These are phyloP conservation scores for Asterophora lycoperdoides DNA, from an alignment of 768 basidiomycete species.

Conservation along the genomic window DNA sequence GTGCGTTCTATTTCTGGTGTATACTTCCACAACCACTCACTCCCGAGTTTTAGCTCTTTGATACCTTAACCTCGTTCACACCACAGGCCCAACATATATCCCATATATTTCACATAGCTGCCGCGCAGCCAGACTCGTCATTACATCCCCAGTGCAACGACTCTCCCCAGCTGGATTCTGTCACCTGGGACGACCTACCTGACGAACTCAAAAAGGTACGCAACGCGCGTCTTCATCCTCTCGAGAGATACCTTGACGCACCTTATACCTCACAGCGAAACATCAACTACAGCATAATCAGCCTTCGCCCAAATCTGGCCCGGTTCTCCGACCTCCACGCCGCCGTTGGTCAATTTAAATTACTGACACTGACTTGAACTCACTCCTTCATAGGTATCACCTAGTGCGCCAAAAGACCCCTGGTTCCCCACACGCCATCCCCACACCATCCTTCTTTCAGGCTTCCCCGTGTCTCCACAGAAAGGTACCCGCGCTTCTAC, in stretches of 20 bases:
- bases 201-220: constrained; percentile 56
- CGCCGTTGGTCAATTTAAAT: constrained; percentile 32
- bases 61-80: constrained; percentile 28
- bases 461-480: constrained; percentile 37
- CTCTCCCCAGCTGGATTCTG: constrained; percentile 39
- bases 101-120: constrained; percentile 62
- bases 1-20: constrained; percentile 28
- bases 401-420: constrained; percentile 34
- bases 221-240: neutral
- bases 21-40: neutral
- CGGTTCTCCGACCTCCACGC: constrained; percentile 49
- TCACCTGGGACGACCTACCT: constrained; percentile 60
- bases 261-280: constrained; percentile 40
- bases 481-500: constrained; percentile 18
- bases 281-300: constrained; percentile 53
- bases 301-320: constrained; percentile 37
- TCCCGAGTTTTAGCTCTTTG: constrained; percentile 33
- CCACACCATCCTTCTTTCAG: constrained; percentile 44
- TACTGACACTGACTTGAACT: neutral
- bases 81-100: constrained; percentile 19
- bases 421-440: constrained; percentile 53
- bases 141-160: constrained; percentile 54
- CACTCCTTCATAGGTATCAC: constrained; percentile 29
- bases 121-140: constrained; percentile 50
- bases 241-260: neutral